phyloP scores from a whole-genome alignment of 306 rosid genomes.

The Abrus precatorius region DNA sequence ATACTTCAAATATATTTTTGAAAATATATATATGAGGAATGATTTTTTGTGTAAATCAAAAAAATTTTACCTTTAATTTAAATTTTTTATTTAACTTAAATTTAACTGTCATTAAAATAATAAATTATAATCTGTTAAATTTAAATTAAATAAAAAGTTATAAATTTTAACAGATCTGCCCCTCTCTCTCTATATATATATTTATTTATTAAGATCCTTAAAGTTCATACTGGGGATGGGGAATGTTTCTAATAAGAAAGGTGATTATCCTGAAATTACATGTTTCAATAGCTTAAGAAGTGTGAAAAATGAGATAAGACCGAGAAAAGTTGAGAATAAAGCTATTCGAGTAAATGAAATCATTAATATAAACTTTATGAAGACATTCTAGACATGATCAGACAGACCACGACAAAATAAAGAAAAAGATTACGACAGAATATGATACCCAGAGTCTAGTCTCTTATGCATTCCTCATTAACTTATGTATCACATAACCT shows the following conservation, averaged over 20 bases:
- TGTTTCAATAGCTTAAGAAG: neutral
- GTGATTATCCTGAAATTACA: neutral
- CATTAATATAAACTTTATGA: neutral
- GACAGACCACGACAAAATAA: neutral
- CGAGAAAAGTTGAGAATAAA: neutral
- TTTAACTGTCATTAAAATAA: too few relatives aligned
- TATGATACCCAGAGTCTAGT: neutral
- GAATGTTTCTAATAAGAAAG: neutral
- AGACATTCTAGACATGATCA: neutral
- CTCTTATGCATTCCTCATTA: neutral
- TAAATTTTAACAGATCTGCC: too few relatives aligned
- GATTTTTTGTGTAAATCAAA: too few relatives aligned
- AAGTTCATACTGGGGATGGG: neutral
- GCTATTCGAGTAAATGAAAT: neutral
- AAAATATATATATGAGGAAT: too few relatives aligned
- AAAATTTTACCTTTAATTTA: too few relatives aligned
- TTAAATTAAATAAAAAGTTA: too few relatives aligned
- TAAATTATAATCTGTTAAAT: too few relatives aligned
- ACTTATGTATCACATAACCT: neutral
- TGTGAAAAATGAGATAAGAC: neutral
- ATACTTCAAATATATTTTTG: too few relatives aligned
- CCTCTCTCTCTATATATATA: too few relatives aligned
- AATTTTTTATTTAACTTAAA: too few relatives aligned
- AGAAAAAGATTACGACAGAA: constrained; percentile 8
- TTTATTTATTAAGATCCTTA: too few relatives aligned